Evolutionary conservation across 1,284 basidiomycete genomes (phyloP), one percentile per base, ranked within the genome.

Genomic region (Ganoderma boninense): DNA sequence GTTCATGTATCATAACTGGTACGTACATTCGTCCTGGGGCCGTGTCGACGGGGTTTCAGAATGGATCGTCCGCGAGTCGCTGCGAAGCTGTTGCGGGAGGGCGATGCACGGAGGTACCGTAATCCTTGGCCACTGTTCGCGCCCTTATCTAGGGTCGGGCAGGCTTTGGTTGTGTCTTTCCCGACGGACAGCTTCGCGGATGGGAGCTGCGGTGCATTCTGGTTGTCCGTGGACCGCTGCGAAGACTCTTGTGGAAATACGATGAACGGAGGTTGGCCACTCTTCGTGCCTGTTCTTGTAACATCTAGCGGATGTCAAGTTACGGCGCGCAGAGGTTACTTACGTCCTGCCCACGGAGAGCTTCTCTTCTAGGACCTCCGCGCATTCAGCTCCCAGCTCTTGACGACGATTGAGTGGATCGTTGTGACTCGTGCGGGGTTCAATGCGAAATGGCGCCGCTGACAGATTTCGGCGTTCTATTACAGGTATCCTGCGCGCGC

Each of bases 1-100:
- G 0, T 94, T 99, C 80, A 82, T 97, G 77, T 97, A 94, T 81
- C 96, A 97, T 80, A 98, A 98, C 79, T 97, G 97, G 97, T 96
- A 68, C 64, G 92, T 82, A 38, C 62, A 69, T 54, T 18, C 38
- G 64, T 64, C 43, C 23, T n/a, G 49, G 8, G 49, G 49, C 49
- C 49, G 46, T 49, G 2, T 14, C 13, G 46, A 49, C 7, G 46
- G 46, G 49, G 49, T n/a, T n/a, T 52, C 49, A 52, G 49, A 52
- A 52, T n/a, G n/a, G n/a, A 52, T 7, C 10, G n/a, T 52, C 49
- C 49, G 49, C 26, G 49, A 11, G 11, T 52, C 23, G 49, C 49
- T 26, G 49, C 49, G n/a, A 52, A 52, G 49, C 8, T 2, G n/a
- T 13, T 26, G 49, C 13, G 23, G 46, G 46, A 49, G 26, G 49